Evolutionary conservation across 306 rosid species (phyloP), one percentile per base, ranked within the genome.

Genomic region (Prunus armeniaca): DNA sequence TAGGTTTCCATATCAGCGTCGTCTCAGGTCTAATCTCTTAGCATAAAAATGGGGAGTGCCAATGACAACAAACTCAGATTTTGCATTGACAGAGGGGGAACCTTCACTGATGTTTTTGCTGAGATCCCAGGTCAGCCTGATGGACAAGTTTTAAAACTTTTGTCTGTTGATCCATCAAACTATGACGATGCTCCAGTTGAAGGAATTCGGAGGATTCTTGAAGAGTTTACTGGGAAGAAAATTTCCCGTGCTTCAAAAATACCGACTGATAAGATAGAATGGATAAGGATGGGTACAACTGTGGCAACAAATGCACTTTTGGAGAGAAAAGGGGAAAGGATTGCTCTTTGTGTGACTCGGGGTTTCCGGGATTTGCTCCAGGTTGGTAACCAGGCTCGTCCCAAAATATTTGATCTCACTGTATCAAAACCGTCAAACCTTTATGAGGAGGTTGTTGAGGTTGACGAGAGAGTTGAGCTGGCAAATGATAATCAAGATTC

Each of bases 211-310:
- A 86, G 97, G 88, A 85, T 91, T 49, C 91, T 94, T 18, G 93
- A 94, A 76, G 95, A 94, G 24, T 90, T 73, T 72, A 81, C 77
- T 0, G 89, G 95, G 22, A 73, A 87, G 74, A 88, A 85, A 75
- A 81, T 94, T 60, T 80, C 93, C 0, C 85, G 97, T 56, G 73
- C 72, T 77, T 81, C 82, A 0, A 92, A 90, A 67, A 89, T 94
- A 67, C 96, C 97, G 7, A 92, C 97, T 0, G 91, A 89, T 78
- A 91, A 85, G 83, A 92, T 94, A 34, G 98, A 92, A 85, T 94
- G 98, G 98, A 94, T 94, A 78, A 83, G 98, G 81, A 94, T 94
- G 97, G 98, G 98, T 56, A 94, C 98, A 65, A 94, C 98, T 56
- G 97, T 92, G 67, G 97, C 97, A 3, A 94, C 97, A 18, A 94